Base-by-base conservation (phyloP, 768 basidiomycete species). In the Trametes punicea region DNA sequence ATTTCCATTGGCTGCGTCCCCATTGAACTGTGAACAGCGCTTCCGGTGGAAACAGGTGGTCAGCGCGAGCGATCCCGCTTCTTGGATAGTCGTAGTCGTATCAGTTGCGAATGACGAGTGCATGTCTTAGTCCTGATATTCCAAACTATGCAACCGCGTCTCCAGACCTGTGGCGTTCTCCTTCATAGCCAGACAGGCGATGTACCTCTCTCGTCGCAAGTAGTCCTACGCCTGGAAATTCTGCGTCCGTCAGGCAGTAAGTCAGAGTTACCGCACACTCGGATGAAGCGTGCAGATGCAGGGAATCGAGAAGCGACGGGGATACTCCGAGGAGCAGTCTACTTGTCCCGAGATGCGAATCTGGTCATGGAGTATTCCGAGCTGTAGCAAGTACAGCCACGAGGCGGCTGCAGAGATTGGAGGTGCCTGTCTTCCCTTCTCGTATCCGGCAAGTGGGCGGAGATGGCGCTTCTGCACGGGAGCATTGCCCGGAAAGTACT, bases 1-100 rank as follows among this genome's bases (percentile, higher is more conserved):
- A 29, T 60, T 46, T 57, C 52, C 46, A 48, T 60, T 30, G 62
- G 62, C 47, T 63, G 62, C 36, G 33, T 55, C 25, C 60, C 59
- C 30, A 31, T 60, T 27, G 18, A 27, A 18, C 59, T 60, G 38
- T 60, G 48, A 30, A 9, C 27, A 21, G 47, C 4, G 20, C 23
- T 20, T 2, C 9, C 16, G 20, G 39, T 15, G 41, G 10, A 25
- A 25, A 7, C 41, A 16, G 15, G n/a, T 16, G 34, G 34, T 36
- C 4, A 36, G 34, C 34, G 34, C 34, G 34, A 36, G 34, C 34
- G 34, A 36, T 36, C 1, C 1, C 15, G 15, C n/a, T 36, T 36
- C 34, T 36, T 36, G 34, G 34, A 36, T n/a, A 36, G 0, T 10
- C 15, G 1, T 16, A 36, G n/a, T 36, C 34, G n/a, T 36, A 36